Evolutionary conservation across 345 rosid species (phyloP).

Genomic region (Garcia nutans): DNA sequence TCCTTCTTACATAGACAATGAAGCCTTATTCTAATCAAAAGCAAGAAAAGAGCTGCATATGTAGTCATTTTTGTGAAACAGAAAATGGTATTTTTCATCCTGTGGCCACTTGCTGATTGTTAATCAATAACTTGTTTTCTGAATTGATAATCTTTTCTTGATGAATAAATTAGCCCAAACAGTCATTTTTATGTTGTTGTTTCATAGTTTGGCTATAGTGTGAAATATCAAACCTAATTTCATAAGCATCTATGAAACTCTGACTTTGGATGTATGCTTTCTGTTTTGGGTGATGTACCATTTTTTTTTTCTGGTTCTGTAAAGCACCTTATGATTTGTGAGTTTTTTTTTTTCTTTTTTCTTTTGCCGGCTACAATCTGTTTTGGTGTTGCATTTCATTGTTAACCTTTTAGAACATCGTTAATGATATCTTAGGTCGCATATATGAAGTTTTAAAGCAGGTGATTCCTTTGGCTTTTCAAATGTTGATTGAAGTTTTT

Average conservation of each 20-base stretch:
- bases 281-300: not conserved
- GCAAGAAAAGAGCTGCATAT: not conserved
- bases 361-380: not conserved
- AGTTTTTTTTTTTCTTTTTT: not conserved
- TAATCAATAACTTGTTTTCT: conserved; percentile 6
- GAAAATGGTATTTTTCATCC: not conserved
- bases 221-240: not conserved
- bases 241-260: conserved; percentile 3
- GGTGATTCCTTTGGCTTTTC: not conserved
- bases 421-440: conserved; percentile 2
- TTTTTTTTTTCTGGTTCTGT: not conserved
- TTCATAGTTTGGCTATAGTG: not conserved
- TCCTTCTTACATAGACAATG: not conserved
- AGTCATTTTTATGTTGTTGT: not conserved
- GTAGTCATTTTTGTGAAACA: not conserved
- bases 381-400: conserved; percentile 1
- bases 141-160: not conserved
- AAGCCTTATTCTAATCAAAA: not conserved
- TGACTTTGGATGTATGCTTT: not conserved
- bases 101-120: not conserved
- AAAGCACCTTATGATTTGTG: not conserved
- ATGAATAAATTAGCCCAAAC: not conserved
- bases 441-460: not conserved
- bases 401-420: not conserved
- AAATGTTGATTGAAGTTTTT: too few relatives aligned